phyloP scores from a whole-genome alignment of 1,284 basidiomycete genomes.

The Trametes pubescens region DNA sequence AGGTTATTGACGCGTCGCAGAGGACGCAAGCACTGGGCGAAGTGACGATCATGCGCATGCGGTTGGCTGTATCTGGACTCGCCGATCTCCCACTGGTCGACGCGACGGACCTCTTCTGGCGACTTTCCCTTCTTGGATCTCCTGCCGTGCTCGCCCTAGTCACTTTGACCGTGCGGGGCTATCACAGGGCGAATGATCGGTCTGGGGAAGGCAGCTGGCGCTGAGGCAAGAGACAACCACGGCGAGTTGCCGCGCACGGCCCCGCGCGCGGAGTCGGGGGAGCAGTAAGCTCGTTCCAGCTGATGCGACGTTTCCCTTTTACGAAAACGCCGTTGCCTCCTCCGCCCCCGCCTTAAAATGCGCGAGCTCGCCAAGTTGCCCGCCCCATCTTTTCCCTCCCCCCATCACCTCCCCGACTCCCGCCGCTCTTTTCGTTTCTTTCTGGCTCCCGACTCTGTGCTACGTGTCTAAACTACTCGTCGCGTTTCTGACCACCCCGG shows the following conservation, averaged over 20 bases:
- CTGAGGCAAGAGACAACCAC: conserved; percentile 14
- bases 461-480: conserved; percentile 8
- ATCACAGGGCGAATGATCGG: background rate
- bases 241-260: conserved; percentile 14
- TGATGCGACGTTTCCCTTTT: conserved; percentile 27
- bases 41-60: too few species aligned
- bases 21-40: too few species aligned
- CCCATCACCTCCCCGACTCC: conserved; percentile 3
- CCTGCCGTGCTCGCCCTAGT: background rate
- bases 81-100: too few species aligned
- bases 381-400: conserved; percentile 12
- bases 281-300: conserved; percentile 13
- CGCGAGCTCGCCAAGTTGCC: conserved; percentile 7
- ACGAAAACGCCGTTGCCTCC: conserved; percentile 23
- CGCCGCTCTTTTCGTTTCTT: conserved; percentile 14
- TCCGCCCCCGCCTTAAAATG: conserved; percentile 23
- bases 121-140: background rate
- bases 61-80: too few species aligned
- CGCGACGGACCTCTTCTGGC: background rate
- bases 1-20: too few species aligned
- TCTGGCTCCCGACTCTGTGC: conserved; percentile 7
- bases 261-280: conserved; percentile 18
- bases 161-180: background rate
- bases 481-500: conserved; percentile 1
- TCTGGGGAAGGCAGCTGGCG: conserved; percentile 1